These are phyloP conservation scores for Myrica gale DNA, from an alignment of 306 rosid genomes.

Conservation along the genomic window DNA sequence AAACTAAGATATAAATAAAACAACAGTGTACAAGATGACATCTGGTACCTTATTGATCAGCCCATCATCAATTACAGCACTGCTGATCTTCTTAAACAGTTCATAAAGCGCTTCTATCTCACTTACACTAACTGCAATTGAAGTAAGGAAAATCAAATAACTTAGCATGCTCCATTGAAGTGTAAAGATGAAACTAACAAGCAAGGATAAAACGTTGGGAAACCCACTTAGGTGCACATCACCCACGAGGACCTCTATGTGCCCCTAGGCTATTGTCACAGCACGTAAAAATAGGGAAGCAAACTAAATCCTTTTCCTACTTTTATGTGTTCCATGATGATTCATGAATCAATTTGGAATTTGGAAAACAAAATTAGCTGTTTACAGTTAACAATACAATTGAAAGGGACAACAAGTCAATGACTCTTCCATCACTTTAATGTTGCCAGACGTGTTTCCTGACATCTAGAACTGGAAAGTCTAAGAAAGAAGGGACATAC, in stretches of 20 bases:
- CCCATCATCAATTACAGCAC: constrained; percentile 70
- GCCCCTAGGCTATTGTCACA: constrained; percentile 1
- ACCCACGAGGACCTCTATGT: neutral
- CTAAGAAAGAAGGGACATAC: constrained; percentile 48
- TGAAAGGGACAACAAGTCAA: constrained; percentile 5
- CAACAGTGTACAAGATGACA: constrained; percentile 7
- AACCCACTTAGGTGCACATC: neutral
- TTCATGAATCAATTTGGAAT: neutral
- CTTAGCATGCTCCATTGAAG: constrained; percentile 1
- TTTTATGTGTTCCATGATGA: neutral
- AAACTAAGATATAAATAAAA: constrained; percentile 14
- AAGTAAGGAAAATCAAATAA: constrained; percentile 9
- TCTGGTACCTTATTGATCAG: constrained; percentile 66
- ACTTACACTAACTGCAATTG: constrained; percentile 74
- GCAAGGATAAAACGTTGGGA: neutral
- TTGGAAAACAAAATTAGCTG: neutral
- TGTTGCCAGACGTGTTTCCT: constrained; percentile 11
- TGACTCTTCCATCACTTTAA: constrained; percentile 3
- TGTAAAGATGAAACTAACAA: neutral
- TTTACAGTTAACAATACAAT: too few relatives aligned
- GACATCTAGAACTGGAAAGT: constrained; percentile 27
- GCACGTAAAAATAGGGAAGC: neutral
- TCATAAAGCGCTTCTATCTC: constrained; percentile 85
- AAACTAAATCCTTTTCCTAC: neutral
- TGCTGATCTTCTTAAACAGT: constrained; percentile 74